phyloP scores from a whole-genome alignment of 2,329 filamentous ascomycete species.

The Calonectria crousiana region DNA sequence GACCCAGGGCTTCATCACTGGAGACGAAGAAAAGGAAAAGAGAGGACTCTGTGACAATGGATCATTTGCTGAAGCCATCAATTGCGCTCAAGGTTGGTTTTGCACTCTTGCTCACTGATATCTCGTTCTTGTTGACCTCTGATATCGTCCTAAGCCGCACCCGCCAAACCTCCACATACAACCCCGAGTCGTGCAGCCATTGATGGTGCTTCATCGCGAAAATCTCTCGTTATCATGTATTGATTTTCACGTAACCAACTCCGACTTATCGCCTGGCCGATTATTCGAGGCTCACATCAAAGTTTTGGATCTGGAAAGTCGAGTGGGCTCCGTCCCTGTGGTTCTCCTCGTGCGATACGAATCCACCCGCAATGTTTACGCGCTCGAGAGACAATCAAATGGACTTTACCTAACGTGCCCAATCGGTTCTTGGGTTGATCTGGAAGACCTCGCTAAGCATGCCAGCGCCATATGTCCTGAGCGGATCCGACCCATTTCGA shows the following conservation, averaged over 20 bases:
- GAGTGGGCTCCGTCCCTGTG: conserved; percentile 65
- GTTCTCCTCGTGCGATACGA: conserved; percentile 74
- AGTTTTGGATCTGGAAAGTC: conserved; percentile 72
- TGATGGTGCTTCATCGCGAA: conserved; percentile 73
- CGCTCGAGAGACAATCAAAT: conserved; percentile 73
- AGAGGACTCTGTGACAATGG: conserved; percentile 56
- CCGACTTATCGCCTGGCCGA: conserved; percentile 64
- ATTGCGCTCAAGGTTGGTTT: conserved; percentile 64
- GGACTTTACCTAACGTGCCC: conserved; percentile 77
- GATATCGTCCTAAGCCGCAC: conserved; percentile 59
- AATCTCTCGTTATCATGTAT: conserved; percentile 71
- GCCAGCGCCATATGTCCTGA: conserved; percentile 57
- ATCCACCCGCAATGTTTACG: conserved; percentile 66
- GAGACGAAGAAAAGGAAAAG: conserved; percentile 51
- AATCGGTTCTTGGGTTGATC: conserved; percentile 74
- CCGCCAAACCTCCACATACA: conserved; percentile 65
- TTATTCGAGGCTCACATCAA: conserved; percentile 73
- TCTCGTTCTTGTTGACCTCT: neutral
- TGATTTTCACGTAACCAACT: conserved; percentile 65
- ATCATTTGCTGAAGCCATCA: conserved; percentile 64
- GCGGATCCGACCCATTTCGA: conserved; percentile 41
- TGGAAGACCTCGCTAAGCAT: conserved; percentile 63
- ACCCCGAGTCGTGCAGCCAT: conserved; percentile 68
- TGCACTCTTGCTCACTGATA: neutral
- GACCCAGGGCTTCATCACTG: conserved; percentile 34